phyloP scores from a whole-genome alignment of 1,139 yeast species.

The Pichia sp. region DNA sequence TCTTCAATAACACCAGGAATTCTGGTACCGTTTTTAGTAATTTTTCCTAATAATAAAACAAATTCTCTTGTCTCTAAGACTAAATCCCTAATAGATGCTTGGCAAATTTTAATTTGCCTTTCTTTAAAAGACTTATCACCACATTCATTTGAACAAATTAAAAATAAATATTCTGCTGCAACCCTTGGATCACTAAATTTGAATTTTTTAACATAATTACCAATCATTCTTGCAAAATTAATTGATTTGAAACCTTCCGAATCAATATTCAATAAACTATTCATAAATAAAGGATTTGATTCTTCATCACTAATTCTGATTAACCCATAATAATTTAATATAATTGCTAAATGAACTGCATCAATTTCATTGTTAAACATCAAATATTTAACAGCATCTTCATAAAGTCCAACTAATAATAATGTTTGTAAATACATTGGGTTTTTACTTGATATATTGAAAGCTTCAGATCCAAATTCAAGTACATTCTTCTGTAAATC shows the following conservation, averaged over 20 bases:
- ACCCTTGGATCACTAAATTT: conserved; percentile 81
- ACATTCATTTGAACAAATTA: conserved; percentile 51
- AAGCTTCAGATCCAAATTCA: conserved; percentile 68
- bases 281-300: conserved; percentile 11
- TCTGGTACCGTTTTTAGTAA: conserved; percentile 68
- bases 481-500: conserved; percentile 71
- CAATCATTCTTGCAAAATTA: conserved; percentile 54
- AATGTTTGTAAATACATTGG: conserved; percentile 75
- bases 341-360: conserved; percentile 85
- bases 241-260: conserved; percentile 39
- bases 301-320: conserved; percentile 40
- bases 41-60: conserved; percentile 70
- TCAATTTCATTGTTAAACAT: conserved; percentile 70
- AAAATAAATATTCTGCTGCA: conserved; percentile 79
- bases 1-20: conserved; percentile 81
- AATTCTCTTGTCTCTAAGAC: conserved; percentile 85
- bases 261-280: conserved; percentile 31
- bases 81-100: conserved; percentile 76
- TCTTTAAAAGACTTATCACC: conserved; percentile 19
- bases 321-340: conserved; percentile 69
- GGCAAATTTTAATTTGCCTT: conserved; percentile 54
- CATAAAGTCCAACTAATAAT: conserved; percentile 72
- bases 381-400: conserved; percentile 68
- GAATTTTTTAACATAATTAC: conserved; percentile 73
- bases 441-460: conserved; percentile 57